These are phyloP conservation scores for Fusarium albidum DNA, from an alignment of 2,329 filamentous ascomycete genomes.

Conservation along the genomic window DNA sequence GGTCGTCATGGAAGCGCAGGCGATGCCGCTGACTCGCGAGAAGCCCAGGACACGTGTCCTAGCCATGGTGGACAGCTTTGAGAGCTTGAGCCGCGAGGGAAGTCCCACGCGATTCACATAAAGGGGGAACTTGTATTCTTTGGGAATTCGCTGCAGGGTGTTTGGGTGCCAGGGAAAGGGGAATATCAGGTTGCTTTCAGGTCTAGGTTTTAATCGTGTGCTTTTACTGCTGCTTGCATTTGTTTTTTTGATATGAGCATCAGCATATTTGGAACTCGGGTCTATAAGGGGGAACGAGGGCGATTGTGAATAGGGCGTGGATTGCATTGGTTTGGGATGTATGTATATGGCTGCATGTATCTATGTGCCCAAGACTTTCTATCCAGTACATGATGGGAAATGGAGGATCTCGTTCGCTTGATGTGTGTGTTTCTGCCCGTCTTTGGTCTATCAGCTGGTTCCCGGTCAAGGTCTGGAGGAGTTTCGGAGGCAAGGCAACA, in stretches of 20 bases:
- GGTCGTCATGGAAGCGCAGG: conserved; percentile 55
- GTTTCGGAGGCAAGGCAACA: no score
- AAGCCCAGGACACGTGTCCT: conserved; percentile 57
- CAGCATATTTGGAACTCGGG: conserved; percentile 18
- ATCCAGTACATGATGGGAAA: not conserved
- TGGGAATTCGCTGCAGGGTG: conserved; percentile 24
- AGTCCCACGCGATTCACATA: conserved; percentile 46
- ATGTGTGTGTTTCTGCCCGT: not conserved
- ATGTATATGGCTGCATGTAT: conserved; percentile 15
- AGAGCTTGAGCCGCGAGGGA: conserved; percentile 54
- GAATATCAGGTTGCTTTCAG: conserved; percentile 15
- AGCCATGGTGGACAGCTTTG: conserved; percentile 64
- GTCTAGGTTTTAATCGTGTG: not conserved
- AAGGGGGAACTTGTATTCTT: conserved; percentile 4
- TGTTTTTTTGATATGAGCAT: not conserved
- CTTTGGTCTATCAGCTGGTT: not conserved
- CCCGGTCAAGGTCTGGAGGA: not conserved
- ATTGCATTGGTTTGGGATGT: conserved; percentile 4
- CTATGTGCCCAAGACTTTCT: conserved; percentile 15
- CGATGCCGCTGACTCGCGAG: conserved; percentile 49
- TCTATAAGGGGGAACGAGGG: conserved; percentile 16
- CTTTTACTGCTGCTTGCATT: not conserved
- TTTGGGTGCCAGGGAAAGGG: conserved; percentile 25
- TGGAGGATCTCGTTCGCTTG: not conserved
- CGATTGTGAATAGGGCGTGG: conserved; percentile 8